These are phyloP conservation scores for Dimocarpus longan DNA, from an alignment of 345 rosid species.

Conservation along the genomic window DNA sequence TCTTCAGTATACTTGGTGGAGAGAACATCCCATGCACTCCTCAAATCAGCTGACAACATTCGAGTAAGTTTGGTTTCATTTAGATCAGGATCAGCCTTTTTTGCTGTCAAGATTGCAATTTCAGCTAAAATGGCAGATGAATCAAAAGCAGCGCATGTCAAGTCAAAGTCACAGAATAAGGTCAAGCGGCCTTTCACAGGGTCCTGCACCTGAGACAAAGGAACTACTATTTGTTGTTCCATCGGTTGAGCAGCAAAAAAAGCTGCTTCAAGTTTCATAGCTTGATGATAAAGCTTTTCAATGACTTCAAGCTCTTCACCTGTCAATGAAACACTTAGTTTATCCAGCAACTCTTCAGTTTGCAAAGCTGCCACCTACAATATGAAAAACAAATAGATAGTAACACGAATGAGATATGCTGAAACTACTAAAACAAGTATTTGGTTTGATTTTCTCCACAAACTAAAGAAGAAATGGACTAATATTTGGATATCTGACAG, in stretches of 20 bases:
- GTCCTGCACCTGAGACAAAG: slow-evolving; percentile 40
- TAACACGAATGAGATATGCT: slow-evolving; percentile 11
- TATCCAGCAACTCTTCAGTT: slow-evolving; percentile 61
- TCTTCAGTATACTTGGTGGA: slow-evolving; percentile 52
- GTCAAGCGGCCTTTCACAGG: slow-evolving; percentile 33
- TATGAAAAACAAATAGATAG: slow-evolving; percentile 18
- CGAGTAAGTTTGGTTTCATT: slow-evolving; percentile 29
- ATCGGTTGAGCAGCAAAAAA: slow-evolving; percentile 45
- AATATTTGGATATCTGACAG: slow-evolving; percentile 16
- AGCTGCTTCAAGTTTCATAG: slow-evolving; percentile 50
- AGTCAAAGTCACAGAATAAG: slow-evolving; percentile 62
- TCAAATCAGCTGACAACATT: slow-evolving; percentile 50
- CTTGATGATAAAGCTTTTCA: slow-evolving; percentile 53
- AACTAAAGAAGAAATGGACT: slow-evolving; percentile 3
- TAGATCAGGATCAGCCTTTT: slow-evolving; percentile 35
- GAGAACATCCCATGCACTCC: slow-evolving; percentile 47
- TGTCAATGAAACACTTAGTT: slow-evolving; percentile 49
- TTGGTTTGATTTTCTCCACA: slow-evolving; percentile 13
- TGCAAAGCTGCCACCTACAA: slow-evolving; percentile 45
- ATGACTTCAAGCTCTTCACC: slow-evolving; percentile 59
- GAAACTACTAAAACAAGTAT: background rate
- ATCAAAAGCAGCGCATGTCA: slow-evolving; percentile 61
- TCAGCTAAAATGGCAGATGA: slow-evolving; percentile 64
- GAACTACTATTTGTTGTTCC: slow-evolving; percentile 42
- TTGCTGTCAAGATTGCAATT: slow-evolving; percentile 56